A percentile compares a stretch with the other conserved stretches of the same genome.
Conservation (phyloP, 116 monocot genomes). For the Cymodocea nodosa region DNA sequence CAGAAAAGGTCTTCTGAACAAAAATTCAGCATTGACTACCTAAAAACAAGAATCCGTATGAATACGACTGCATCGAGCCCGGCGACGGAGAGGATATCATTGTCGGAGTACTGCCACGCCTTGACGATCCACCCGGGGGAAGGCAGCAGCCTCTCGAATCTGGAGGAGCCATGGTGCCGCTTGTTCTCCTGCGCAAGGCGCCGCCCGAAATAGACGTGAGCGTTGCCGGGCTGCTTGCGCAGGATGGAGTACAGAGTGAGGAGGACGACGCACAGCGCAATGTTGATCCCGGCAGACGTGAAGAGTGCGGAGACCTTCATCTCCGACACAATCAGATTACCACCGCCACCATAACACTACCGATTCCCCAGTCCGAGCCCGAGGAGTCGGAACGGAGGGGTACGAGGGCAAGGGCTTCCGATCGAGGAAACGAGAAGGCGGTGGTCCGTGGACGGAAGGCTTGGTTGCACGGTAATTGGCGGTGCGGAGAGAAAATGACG, state of each 20-base stretch:
- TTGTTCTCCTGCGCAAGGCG: conserved; percentile 36
- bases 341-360: no score
- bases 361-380: no score
- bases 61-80: conserved; percentile 86
- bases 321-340: neutral
- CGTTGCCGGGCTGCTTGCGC: conserved; percentile 69
- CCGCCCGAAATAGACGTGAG: conserved; percentile 55
- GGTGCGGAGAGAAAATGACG: no score
- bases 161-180: conserved; percentile 14
- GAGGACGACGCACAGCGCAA: conserved; percentile 56
- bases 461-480: no score
- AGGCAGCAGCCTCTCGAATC: conserved; percentile 59
- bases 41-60: conserved; percentile 79
- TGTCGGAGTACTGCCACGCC: conserved; percentile 58
- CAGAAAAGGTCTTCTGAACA: neutral
- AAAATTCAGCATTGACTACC: conserved; percentile 17
- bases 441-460: no score
- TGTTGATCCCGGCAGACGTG: conserved; percentile 89
- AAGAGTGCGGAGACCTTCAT: conserved; percentile 88
- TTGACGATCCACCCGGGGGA: conserved; percentile 74
- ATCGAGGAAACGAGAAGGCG: no score
- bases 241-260: conserved; percentile 62
- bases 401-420: no score
- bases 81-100: conserved; percentile 53
- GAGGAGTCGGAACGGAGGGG: no score